Base-by-base conservation (phyloP, 805 yeast genomes). In the Yamadazyma ubonensis region DNA sequence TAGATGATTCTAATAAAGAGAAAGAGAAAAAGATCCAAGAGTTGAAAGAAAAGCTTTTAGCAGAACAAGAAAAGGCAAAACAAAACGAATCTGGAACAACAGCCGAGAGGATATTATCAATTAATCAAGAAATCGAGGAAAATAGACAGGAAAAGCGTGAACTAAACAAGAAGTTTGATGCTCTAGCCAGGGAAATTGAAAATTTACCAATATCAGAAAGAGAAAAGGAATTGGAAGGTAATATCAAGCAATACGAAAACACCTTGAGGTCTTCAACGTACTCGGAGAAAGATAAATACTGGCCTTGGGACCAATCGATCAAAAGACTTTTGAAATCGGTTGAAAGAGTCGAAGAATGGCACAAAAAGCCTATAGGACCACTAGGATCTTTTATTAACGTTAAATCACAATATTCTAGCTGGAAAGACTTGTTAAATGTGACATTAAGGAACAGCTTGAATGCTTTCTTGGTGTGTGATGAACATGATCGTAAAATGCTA, bases 351-450 rank as follows among this genome's bases (percentile, higher is more conserved):
- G 34, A 28, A 2, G 38, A 43, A 6, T 69, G 72, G 70, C 70
- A 69, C 12, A 51, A 58, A 2, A 33, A 10, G 25, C 95, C 96
- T 0, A 58, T 83, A 12, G 98, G 98, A 0, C 99, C 99, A 0
- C 46, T 91, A 2, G 96, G 96, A 1, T 48, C 69, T 3, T 63
- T 64, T 43, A 67, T 88, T 2, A 67, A 75, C 4, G 65, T 91
- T 10, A 83, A 78, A 51, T 56, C 63, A 1, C 79, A 73, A 6
- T 76, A 61, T 50, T 61, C 69, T 15, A 56, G 65, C 20, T 90
- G 88, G 88, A 61, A 72, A 4, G 73, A 73, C 17, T 58, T 83
- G 4, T 54, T 90, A 5, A 95, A 86, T 50, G 58, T 76, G 0
- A 54, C 69, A 1, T 55, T 88, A 21, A 70, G 70, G 2, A 59